These are phyloP conservation scores for Pisolithus albus DNA, from an alignment of 768 basidiomycete species.

Conservation along the genomic window DNA sequence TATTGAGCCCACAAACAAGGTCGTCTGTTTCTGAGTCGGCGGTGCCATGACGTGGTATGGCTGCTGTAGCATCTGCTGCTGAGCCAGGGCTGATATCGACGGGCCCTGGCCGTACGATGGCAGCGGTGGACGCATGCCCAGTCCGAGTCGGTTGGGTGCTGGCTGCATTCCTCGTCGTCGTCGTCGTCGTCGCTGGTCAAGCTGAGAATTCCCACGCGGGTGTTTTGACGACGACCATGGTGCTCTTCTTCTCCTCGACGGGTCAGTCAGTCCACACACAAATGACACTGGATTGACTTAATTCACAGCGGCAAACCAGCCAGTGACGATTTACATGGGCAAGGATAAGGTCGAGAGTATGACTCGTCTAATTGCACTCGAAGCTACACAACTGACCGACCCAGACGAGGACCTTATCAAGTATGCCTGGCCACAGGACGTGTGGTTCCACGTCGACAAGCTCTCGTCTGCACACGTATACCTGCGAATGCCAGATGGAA, in stretches of 20 bases:
- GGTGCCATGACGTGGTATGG: conserved; percentile 50
- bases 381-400: conserved; percentile 12
- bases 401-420: conserved; percentile 93
- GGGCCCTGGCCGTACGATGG: conserved; percentile 87
- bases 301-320: conserved; percentile 48
- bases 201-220: no score
- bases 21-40: conserved; percentile 62
- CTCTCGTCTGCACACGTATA: conserved; percentile 97
- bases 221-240: conserved; percentile 34
- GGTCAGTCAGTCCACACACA: conserved; percentile 21
- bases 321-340: conserved; percentile 85
- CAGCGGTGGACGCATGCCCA: conserved; percentile 83
- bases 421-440: conserved; percentile 83
- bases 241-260: conserved; percentile 56
- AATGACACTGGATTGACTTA: no score
- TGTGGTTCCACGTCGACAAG: conserved; percentile 98
- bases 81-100: conserved; percentile 86
- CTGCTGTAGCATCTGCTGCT: conserved; percentile 60
- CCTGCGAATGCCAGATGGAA: conserved; percentile 75
- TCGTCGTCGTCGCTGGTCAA: no score
- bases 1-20: conserved; percentile 91
- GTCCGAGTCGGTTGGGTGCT: conserved; percentile 68
- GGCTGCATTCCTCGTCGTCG: conserved; percentile 49
- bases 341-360: conserved; percentile 94
- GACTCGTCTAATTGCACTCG: background rate